Evolutionary conservation across 768 basidiomycete genomes (phyloP), one percentile per base, ranked within the genome.

Genomic region (Leccinum imitatum): DNA sequence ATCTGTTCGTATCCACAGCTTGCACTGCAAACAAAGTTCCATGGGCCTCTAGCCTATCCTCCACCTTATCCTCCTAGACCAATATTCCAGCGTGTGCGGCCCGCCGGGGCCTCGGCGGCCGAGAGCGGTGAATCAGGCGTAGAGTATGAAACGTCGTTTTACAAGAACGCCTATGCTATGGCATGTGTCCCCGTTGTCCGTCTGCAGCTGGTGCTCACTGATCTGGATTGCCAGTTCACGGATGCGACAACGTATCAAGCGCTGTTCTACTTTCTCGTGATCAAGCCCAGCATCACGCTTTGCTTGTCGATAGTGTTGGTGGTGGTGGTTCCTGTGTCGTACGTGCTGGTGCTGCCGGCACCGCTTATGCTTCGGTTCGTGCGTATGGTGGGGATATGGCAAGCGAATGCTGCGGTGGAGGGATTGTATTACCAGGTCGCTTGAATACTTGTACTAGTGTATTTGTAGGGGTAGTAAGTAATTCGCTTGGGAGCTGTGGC

Each of bases 241-340:
- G 91, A 93, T 67, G 76, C 87, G 41, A 90, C 87, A 5, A 89
- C 91, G 17, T 93, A 91, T 72, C 89, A 90, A 76, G 87, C 91
- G 0, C 80, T 93, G 3, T 93, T 93, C 78, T 93, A 93, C 71
- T 93, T 93, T 75, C 81, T 93, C 61, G 89, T 93, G 53, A 86
- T 93, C 77, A 93, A 93, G 71, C 90, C 91, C 3, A 80, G 84
- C 31, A 89, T 93, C 71, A 91, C 90, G 1, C 73, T 93, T 27
- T 75, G 88, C 17, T 76, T 92, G 37, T 81, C 83, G 6, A 70
- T 90, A 14, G 64, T 76, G 21, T 69, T 90, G 53, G 41, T 90
- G 15, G 73, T 82, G 14, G 61, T 90, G 58, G 82, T 86, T 23
- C 75, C 90, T 0, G 80, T 88, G 2, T 74, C 82, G 17, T 74